A percentile compares a stretch with the other conserved stretches of the same genome.
Conservation (phyloP, 371 early-diverging fungal species). For the Lichtheimia ramosa region DNA sequence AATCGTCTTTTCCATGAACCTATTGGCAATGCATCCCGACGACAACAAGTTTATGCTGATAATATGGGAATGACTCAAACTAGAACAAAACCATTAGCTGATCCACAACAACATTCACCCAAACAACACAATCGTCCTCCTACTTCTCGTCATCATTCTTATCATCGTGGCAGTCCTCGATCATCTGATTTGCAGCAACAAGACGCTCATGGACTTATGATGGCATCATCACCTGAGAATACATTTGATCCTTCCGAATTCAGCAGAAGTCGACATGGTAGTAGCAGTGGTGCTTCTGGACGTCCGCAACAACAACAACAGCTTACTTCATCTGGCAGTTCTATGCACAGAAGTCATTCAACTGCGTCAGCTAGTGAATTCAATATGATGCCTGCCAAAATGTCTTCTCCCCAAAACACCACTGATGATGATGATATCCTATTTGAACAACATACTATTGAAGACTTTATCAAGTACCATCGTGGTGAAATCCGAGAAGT, state of each 20-base stretch:
- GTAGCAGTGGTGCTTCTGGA: background rate
- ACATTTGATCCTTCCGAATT: conserved; percentile 7
- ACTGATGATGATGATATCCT: conserved; percentile 11
- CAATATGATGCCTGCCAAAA: background rate
- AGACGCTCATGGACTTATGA: conserved; percentile 1
- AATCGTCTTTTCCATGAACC: conserved; percentile 2
- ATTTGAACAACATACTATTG: conserved; percentile 40
- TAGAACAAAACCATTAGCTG: background rate
- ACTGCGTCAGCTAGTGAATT: conserved; percentile 10
- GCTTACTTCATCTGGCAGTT: background rate
- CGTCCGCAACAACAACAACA: conserved; percentile 2
- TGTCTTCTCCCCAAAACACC: conserved; percentile 5
- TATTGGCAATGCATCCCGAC: background rate
- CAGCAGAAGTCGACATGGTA: conserved; percentile 7
- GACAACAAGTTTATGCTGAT: background rate
- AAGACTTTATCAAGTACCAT: conserved; percentile 74
- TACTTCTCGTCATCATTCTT: background rate
- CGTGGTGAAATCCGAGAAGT: conserved; percentile 77
- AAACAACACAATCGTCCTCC: background rate
- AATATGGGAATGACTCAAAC: background rate
- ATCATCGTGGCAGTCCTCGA: background rate
- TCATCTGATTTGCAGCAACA: background rate
- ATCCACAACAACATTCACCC: conserved; percentile 4
- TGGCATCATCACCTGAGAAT: conserved; percentile 5
- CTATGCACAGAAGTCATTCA: conserved; percentile 18